A percentile compares a stretch with the other conserved stretches of the same genome.
Evolutionary conservation across 2,329 filamentous ascomycete species (phyloP).

Genomic region (Rhinocladiella similis): DNA sequence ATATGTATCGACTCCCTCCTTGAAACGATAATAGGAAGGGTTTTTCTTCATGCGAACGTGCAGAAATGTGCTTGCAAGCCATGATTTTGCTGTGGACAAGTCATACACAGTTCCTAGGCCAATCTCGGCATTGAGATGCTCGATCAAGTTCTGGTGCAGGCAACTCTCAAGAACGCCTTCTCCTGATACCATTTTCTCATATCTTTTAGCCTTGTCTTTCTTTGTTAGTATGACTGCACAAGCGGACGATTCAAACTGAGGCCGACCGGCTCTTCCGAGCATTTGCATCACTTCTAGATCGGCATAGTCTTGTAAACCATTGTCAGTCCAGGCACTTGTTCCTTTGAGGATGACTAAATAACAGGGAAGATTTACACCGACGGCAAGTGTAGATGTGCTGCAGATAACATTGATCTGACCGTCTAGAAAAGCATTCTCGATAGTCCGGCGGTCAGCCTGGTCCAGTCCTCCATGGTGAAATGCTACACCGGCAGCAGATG

Average conservation of each 20-base stretch:
- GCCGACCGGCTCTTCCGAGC: conserved; percentile 79
- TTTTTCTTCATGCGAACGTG: conserved; percentile 72
- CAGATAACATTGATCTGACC: conserved; percentile 79
- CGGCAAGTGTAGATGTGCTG: conserved; percentile 81
- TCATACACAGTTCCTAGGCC: conserved; percentile 71
- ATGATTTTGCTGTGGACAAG: conserved; percentile 65
- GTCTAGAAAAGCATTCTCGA: conserved; percentile 68
- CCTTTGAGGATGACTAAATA: conserved; percentile 83
- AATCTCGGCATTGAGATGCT: conserved; percentile 83
- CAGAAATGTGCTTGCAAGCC: conserved; percentile 77
- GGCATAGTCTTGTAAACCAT: conserved; percentile 67
- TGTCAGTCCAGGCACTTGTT: conserved; percentile 66
- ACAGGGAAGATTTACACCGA: conserved; percentile 81
- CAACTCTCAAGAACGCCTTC: conserved; percentile 74
- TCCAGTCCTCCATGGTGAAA: conserved; percentile 81
- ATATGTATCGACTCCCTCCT: conserved; percentile 50
- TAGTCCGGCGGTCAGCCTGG: conserved; percentile 59
- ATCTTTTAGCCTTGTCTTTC: conserved; percentile 62
- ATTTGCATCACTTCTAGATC: conserved; percentile 89
- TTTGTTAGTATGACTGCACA: conserved; percentile 78
- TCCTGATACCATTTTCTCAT: conserved; percentile 73
- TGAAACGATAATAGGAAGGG: conserved; percentile 68
- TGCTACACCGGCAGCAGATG: conserved; percentile 63
- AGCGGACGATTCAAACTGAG: conserved; percentile 77
- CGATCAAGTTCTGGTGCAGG: conserved; percentile 75